These are phyloP conservation scores for Fusarium pilosicola DNA, from an alignment of 2,329 filamentous ascomycete genomes.

Conservation along the genomic window DNA sequence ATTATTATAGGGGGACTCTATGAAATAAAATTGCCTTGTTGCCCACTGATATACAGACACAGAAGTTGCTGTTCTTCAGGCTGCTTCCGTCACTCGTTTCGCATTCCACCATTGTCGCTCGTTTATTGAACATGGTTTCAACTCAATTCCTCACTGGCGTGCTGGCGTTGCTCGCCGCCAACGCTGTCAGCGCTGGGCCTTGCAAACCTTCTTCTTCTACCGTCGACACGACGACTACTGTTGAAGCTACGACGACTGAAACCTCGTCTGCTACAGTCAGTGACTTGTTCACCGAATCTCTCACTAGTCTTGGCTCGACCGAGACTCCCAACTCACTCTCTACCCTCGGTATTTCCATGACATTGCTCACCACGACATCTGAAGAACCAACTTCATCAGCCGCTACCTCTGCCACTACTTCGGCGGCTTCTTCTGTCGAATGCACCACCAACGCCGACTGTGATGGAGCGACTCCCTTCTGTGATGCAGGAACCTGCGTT, in stretches of 20 bases:
- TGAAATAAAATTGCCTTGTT: not conserved
- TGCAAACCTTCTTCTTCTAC: not conserved
- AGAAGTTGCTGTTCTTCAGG: not conserved
- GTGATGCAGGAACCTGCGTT: not conserved
- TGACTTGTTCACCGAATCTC: not conserved
- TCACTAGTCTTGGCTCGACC: not conserved
- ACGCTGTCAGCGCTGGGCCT: not conserved
- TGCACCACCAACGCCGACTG: not conserved
- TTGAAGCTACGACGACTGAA: not conserved
- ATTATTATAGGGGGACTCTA: not conserved
- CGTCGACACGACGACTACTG: not conserved
- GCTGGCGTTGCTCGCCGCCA: not conserved
- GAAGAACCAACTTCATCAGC: not conserved
- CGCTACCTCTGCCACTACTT: not conserved
- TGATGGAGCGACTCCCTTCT: not conserved
- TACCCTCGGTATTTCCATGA: not conserved
- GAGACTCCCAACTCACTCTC: not conserved
- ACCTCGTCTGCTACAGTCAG: not conserved
- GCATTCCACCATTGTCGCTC: not conserved
- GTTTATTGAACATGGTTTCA: not conserved
- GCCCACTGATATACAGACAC: not conserved
- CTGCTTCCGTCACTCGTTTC: not conserved
- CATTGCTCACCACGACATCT: not conserved
- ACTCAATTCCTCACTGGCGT: not conserved
- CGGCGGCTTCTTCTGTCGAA: not conserved